Evolutionary conservation across 352 stramenopile species (phyloP).

Genomic region (Pseudoperonospora humuli): DNA sequence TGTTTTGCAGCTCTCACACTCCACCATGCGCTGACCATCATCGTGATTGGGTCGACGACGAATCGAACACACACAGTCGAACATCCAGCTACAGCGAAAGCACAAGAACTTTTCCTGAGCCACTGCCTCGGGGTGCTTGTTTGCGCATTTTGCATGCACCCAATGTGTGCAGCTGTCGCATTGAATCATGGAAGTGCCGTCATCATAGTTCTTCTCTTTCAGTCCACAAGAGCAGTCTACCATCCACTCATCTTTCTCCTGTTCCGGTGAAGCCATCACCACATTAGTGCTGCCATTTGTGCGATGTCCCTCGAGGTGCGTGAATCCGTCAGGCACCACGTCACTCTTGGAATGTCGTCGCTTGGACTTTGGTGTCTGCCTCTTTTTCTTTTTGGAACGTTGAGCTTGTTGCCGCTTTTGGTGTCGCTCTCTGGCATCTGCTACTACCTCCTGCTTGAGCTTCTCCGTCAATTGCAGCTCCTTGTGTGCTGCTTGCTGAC

Average conservation of each 20-base stretch:
- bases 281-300: conserved; percentile 9
- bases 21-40: conserved; percentile 59
- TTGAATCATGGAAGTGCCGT: conserved; percentile 57
- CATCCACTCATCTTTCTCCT: conserved; percentile 39
- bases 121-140: conserved; percentile 24
- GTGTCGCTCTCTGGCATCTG: conserved; percentile 26
- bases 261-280: conserved; percentile 3
- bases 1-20: conserved; percentile 58
- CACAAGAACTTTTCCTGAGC: conserved; percentile 53
- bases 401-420: conserved; percentile 29
- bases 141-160: conserved; percentile 54
- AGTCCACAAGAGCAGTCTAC: conserved; percentile 50
- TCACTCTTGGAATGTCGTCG: conserved; percentile 27
- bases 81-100: conserved; percentile 62
- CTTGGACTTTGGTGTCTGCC: conserved; percentile 17
- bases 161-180: conserved; percentile 49
- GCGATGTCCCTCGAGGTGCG: conserved; percentile 4
- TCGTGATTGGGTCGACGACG: conserved; percentile 51
- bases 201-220: conserved; percentile 48
- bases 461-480: conserved; percentile 42
- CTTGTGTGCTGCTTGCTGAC: conserved; percentile 43
- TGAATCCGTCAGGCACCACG: conserved; percentile 5
- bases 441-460: conserved; percentile 32
- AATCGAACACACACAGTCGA: conserved; percentile 57
- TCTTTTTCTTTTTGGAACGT: conserved; percentile 31